A percentile compares a stretch with the other conserved stretches of the same genome.
Conservation (phyloP, 768 basidiomycete genomes). For the Rickenella mellea region DNA sequence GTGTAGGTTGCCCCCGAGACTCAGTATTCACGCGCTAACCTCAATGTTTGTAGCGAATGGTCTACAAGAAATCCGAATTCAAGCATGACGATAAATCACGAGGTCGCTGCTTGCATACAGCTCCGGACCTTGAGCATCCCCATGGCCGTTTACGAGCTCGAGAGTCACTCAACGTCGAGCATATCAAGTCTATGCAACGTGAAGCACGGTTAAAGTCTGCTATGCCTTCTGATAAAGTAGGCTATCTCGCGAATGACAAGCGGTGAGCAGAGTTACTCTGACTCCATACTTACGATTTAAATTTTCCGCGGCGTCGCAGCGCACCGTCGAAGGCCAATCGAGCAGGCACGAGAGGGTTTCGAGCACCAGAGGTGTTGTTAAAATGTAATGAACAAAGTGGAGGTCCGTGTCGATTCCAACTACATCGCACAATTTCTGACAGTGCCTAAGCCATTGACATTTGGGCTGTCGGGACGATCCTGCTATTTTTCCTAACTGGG, state of each 20-base stretch:
- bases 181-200: constrained; percentile 48
- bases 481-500: constrained; percentile 83
- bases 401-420: constrained; percentile 40
- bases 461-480: constrained; percentile 89
- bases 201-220: constrained; percentile 48
- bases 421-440: neutral
- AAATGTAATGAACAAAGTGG: constrained; percentile 92
- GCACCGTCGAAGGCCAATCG: constrained; percentile 88
- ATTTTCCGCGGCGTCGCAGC: constrained; percentile 40
- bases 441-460: constrained; percentile 75
- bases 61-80: constrained; percentile 1
- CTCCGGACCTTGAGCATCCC: constrained; percentile 47
- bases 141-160: constrained; percentile 48
- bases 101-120: constrained; percentile 72
- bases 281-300: neutral
- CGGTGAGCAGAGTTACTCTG: constrained; percentile 31
- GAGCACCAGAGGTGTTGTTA: constrained; percentile 91
- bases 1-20: constrained; percentile 42
- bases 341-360: constrained; percentile 93
- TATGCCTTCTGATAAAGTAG: constrained; percentile 58
- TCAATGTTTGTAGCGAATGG: neutral
- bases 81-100: constrained; percentile 11
- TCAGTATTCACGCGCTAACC: neutral
- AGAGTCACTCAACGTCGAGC: constrained; percentile 35
- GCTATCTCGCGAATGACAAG: constrained; percentile 67